phyloP scores from a whole-genome alignment of 208 protist genomes.

The Crithidia acanthocephali region DNA sequence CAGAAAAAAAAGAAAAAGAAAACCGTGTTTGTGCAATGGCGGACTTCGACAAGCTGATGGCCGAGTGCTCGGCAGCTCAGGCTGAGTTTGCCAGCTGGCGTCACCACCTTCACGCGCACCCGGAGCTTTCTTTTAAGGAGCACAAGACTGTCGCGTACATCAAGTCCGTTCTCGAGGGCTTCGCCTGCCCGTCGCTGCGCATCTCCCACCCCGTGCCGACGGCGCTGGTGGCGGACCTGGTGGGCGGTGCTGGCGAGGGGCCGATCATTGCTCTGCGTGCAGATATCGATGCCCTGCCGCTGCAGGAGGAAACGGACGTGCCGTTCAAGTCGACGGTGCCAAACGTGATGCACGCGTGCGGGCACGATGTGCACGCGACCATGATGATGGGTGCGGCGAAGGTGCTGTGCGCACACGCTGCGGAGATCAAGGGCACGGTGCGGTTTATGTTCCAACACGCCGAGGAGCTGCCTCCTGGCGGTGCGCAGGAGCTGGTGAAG shows the following conservation, averaged over 20 bases:
- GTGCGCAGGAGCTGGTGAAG: conserved; percentile 54
- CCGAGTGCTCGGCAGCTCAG: conserved; percentile 22
- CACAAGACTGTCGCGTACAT: conserved; percentile 56
- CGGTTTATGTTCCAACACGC: conserved; percentile 79
- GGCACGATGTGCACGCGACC: conserved; percentile 67
- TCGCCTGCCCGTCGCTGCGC: conserved; percentile 39
- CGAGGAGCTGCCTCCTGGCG: conserved; percentile 61
- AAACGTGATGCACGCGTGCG: conserved; percentile 75
- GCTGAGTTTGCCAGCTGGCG: conserved; percentile 28
- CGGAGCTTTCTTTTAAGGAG: conserved; percentile 53
- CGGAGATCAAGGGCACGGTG: conserved; percentile 60
- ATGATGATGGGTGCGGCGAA: conserved; percentile 76
- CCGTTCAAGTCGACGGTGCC: conserved; percentile 55
- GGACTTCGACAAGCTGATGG: conserved; percentile 37
- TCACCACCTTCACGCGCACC: conserved; percentile 52
- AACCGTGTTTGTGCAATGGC: too few relatives aligned
- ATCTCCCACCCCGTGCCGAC: conserved; percentile 48
- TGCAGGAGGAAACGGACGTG: conserved; percentile 70
- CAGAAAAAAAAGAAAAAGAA: too few relatives aligned
- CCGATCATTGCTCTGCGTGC: conserved; percentile 68
- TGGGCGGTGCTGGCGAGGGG: conserved; percentile 54
- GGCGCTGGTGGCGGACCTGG: conserved; percentile 60
- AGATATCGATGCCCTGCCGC: conserved; percentile 72
- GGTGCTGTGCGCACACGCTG: conserved; percentile 53
- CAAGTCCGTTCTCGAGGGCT: conserved; percentile 8